Conservation (phyloP, 305 asterid genomes). For the Solanum hybrid region DNA sequence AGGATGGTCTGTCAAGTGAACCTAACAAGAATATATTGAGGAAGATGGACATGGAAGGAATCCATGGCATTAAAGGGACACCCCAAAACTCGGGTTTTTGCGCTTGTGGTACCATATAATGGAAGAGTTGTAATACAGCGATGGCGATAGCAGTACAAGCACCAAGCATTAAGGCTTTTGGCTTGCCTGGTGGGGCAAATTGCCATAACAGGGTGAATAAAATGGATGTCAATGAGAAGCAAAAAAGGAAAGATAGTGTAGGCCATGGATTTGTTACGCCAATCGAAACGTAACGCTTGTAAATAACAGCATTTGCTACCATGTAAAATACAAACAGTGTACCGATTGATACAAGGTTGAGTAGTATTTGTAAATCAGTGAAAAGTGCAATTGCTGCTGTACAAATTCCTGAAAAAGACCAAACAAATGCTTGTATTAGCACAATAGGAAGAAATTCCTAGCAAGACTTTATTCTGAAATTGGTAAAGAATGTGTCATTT, state of each 20-base stretch:
- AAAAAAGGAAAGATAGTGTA: slow-evolving; percentile 49
- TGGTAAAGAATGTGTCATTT: slow-evolving; percentile 9
- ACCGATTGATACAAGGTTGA: slow-evolving; percentile 70
- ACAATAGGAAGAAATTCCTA: neutral
- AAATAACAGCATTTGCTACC: slow-evolving; percentile 91
- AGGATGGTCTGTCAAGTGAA: slow-evolving; percentile 49
- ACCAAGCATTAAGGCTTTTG: slow-evolving; percentile 55
- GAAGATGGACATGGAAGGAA: slow-evolving; percentile 73
- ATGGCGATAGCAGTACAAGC: slow-evolving; percentile 48
- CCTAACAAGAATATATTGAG: slow-evolving; percentile 86
- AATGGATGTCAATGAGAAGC: slow-evolving; percentile 54
- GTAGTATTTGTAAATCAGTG: slow-evolving; percentile 60
- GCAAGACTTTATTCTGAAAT: neutral
- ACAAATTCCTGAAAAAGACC: slow-evolving; percentile 52
- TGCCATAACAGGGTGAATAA: slow-evolving; percentile 68
- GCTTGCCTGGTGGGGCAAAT: slow-evolving; percentile 53
- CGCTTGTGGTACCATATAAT: slow-evolving; percentile 56
- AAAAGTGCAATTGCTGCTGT: slow-evolving; percentile 82
- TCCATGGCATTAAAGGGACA: slow-evolving; percentile 94
- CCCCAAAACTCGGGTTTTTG: slow-evolving; percentile 89
- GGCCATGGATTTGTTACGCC: slow-evolving; percentile 85
- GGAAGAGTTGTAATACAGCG: slow-evolving; percentile 45
- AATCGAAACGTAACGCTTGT: slow-evolving; percentile 52
- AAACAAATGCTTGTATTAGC: neutral
- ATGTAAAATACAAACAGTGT: slow-evolving; percentile 87